Conservation (phyloP, 768 basidiomycete genomes). For the Termitomyces sp. region DNA sequence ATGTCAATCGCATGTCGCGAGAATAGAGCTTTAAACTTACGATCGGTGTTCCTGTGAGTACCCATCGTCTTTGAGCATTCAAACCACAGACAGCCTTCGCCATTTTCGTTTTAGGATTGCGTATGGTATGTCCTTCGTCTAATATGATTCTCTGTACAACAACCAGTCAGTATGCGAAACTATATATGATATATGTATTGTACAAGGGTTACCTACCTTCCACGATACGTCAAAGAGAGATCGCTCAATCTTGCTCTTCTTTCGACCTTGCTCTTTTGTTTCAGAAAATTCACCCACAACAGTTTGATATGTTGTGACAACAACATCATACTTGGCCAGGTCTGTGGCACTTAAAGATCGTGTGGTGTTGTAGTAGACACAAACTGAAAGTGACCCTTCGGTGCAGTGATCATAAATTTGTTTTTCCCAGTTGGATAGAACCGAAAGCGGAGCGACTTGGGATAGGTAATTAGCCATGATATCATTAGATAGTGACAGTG, state of each 20-base stretch:
- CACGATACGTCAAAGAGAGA: conserved; percentile 69
- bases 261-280: conserved; percentile 33
- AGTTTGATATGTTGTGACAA: conserved; percentile 83
- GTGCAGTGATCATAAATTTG: conserved; percentile 74
- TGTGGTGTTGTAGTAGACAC: conserved; percentile 71
- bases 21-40: conserved; percentile 39
- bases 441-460: conserved; percentile 81
- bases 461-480: not conserved
- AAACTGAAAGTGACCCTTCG: conserved; percentile 46
- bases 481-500: not conserved
- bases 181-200: not conserved
- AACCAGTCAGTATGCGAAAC: not conserved
- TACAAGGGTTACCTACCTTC: conserved; percentile 63
- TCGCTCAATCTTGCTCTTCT: conserved; percentile 58
- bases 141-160: conserved; percentile 62
- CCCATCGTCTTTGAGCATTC: conserved; percentile 73
- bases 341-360: conserved; percentile 56
- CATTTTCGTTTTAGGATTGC: conserved; percentile 87
- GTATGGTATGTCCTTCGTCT: conserved; percentile 87
- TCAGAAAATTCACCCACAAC: conserved; percentile 55
- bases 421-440: conserved; percentile 87
- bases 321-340: conserved; percentile 66
- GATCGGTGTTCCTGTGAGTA: conserved; percentile 84
- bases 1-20: not conserved
- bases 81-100: conserved; percentile 63